Evolutionary conservation across 2,329 filamentous ascomycete species (phyloP), one percentile per base, ranked within the genome.

Genomic region (Trichoderma oligosporum): DNA sequence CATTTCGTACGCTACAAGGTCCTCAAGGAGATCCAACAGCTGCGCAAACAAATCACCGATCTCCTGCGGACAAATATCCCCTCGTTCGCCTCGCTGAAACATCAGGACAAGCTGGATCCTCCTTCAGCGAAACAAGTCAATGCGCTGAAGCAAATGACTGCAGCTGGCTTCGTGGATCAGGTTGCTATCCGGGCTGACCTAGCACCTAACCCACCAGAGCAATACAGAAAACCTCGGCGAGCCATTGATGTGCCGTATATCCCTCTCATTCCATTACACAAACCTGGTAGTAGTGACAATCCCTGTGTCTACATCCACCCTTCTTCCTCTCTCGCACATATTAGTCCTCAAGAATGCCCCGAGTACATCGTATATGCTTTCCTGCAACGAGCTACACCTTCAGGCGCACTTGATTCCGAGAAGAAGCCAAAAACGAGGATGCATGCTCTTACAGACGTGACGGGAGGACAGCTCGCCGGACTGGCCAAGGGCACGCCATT

Each of bases 221-320:
- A 81, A 53, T 73, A 78, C 44, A 80, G 87, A 16, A 90, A 88
- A 61, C 89, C 92, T 0, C 85, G 84, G 49, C 84, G 91, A n/a
- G 89, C 92, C 1, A 95, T 94, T 62, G 91, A 97, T 64, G 89
- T 97, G 2, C 89, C 93, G 0, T 99, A 97, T 68, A 72, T 96
- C 6, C 91, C 94, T 0, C 84, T 99, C 4, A 84, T 92, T 63
- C 86, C 91, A 0, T 77, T 90, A 60, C 70, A 83, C 18, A 69
- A 71, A 1, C 67, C 68, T 11, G 66, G 68, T 18, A 65, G 67
- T n/a, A 67, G 68, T 58, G 72, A 78, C 48, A 84, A 89, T 53
- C 80, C 81, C 56, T 85, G 86, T 29, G 91, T 97, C 2, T 97
- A 89, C 68, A 83, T 97, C 42, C 94, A 97, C 70, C 91, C 94